Evolutionary conservation across 352 stramenopile genomes (phyloP).

Genomic region (Phytophthora lateralis): DNA sequence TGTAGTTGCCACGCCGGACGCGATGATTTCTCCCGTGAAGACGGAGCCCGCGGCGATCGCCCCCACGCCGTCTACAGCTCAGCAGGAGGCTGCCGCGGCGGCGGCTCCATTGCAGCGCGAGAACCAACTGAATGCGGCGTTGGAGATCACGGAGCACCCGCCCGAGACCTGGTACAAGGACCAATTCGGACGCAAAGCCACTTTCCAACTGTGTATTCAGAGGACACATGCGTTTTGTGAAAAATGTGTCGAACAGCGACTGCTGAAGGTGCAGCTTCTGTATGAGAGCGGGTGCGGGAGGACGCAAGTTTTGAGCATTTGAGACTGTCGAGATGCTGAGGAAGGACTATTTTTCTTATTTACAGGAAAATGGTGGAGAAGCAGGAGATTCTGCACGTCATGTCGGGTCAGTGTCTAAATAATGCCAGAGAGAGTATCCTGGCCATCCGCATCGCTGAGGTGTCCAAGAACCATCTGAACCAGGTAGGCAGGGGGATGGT

Average conservation of each 20-base stretch:
- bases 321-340: neutral
- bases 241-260: constrained; percentile 54
- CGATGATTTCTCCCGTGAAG: constrained; percentile 32
- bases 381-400: constrained; percentile 71
- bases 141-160: constrained; percentile 66
- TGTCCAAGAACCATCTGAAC: constrained; percentile 87
- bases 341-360: constrained; percentile 3
- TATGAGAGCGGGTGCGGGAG: constrained; percentile 64
- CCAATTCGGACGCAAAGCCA: constrained; percentile 78
- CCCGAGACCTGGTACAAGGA: constrained; percentile 81
- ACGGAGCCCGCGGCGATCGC: constrained; percentile 22
- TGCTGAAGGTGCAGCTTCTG: constrained; percentile 66
- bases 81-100: neutral
- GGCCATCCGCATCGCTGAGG: constrained; percentile 74
- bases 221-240: constrained; percentile 37
- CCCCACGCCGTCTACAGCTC: constrained; percentile 12
- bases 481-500: constrained; percentile 43
- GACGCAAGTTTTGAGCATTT: neutral
- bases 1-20: neutral
- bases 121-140: constrained; percentile 28
- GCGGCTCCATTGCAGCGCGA: neutral
- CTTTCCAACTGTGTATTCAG: constrained; percentile 59
- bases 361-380: constrained; percentile 74
- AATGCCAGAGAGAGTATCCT: constrained; percentile 56
- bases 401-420: constrained; percentile 65